These are phyloP conservation scores for Coemansia sp. DNA, from an alignment of 192 early-diverging fungal genomes.

Conservation along the genomic window DNA sequence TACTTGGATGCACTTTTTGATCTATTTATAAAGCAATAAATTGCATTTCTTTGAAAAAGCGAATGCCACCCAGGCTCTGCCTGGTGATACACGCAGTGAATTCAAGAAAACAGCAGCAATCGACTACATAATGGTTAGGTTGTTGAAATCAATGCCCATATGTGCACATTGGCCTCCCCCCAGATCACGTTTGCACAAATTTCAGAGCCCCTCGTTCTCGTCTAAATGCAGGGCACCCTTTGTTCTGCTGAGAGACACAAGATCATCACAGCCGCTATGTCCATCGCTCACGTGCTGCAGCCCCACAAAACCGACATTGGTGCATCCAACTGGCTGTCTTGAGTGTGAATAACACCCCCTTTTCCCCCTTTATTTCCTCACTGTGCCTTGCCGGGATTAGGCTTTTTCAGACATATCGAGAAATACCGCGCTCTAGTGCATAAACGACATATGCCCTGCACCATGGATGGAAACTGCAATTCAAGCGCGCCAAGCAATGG, in stretches of 20 bases:
- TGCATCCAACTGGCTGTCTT: neutral
- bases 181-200: conserved; percentile 3
- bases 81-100: conserved; percentile 1
- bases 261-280: conserved; percentile 3
- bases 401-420: neutral
- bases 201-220: too few species aligned
- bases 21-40: conserved; percentile 1
- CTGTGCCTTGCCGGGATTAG: neutral
- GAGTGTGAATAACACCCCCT: neutral
- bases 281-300: conserved; percentile 13
- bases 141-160: neutral
- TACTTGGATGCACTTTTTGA: conserved; percentile 1
- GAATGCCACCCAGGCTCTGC: neutral
- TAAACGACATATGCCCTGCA: neutral
- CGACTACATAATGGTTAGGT: neutral
- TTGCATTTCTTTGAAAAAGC: conserved; percentile 9
- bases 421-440: neutral
- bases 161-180: conserved; percentile 3
- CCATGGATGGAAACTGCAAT: conserved; percentile 6
- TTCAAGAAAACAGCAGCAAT: neutral
- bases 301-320: conserved; percentile 15
- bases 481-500: conserved; percentile 2
- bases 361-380: neutral
- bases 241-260: conserved; percentile 3
- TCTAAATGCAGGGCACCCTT: conserved; percentile 9